Base-by-base conservation (phyloP, 495 filamentous ascomycete genomes). In the Aspergillus sparsus region DNA sequence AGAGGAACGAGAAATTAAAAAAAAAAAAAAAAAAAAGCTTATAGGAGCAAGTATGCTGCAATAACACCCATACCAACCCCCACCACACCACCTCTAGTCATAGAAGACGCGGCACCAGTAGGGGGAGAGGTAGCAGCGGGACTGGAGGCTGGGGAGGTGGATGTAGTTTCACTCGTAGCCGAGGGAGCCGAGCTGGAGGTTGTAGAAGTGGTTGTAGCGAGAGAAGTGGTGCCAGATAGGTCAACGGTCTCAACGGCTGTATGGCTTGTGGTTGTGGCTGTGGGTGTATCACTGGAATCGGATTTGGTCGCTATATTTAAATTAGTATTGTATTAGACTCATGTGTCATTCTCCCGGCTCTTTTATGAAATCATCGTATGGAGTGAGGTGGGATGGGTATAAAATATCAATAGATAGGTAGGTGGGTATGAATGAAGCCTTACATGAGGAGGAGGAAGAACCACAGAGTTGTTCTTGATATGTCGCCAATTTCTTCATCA, bases 41-140 rank as follows among this genome's bases (percentile, higher is more conserved):
- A 46, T 18, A 46, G 44, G 44, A 46, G 44, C n/a, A 46, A 18
- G 44, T 18, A 46, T 18, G 44, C 44, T 13, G 44, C 44, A 9
- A 10, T 13, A 10, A 46, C 21, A 46, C 44, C 44, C 44, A 46
- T 3, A 18, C n/a, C 16, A 1, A 18, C 44, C n/a, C n/a, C n/a
- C 44, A 46, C 0, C 5, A 21, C 0, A 13, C 44, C 44, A 18
- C 44, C 44, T 3, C n/a, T 13, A 0, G 44, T 9, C 4, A 16
- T 46, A 6, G 7, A 8, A 5, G 44, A 46, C 5, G 44, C 44
- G 44, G 15, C 44, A 18, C 44, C 44, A 18, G n/a, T 18, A 6
- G 13, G n/a, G n/a, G 44, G 44, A 18, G 44, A 5, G 18, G 44
- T 46, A 18, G 10, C 10, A 18, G n/a, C 44, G 9, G 39, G 0